Percentiles rank a stretch among this genome's conserved stretches.
These are phyloP conservation scores for Hansenula lynferdii DNA, from an alignment of 1,139 yeast species.

Conservation along the genomic window DNA sequence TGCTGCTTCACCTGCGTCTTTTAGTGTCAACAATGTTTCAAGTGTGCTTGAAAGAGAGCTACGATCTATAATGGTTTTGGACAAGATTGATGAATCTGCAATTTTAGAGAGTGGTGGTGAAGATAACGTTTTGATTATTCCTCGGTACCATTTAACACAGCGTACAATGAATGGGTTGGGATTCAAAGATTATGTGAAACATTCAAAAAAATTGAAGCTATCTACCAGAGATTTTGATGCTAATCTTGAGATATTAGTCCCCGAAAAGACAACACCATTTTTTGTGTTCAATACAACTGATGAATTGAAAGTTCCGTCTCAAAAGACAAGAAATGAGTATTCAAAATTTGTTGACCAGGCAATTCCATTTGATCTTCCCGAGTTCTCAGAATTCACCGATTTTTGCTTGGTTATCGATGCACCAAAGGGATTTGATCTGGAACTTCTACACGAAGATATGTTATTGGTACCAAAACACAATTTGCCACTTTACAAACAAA, in stretches of 20 bases:
- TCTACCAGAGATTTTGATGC: conserved; percentile 9
- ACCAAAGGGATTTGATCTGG: conserved; percentile 11
- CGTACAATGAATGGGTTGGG: conserved; percentile 15
- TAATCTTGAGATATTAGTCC: conserved; percentile 22
- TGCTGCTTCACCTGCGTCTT: neutral
- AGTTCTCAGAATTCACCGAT: conserved; percentile 27
- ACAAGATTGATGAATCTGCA: neutral
- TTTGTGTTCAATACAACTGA: conserved; percentile 33
- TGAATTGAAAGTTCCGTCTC: conserved; percentile 15
- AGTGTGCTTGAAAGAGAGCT: conserved; percentile 3
- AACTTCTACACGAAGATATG: conserved; percentile 10
- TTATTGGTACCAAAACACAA: conserved; percentile 20
- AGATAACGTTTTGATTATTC: conserved; percentile 13
- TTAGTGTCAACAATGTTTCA: neutral
- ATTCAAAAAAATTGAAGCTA: conserved; percentile 13
- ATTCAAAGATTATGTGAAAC: conserved; percentile 11
- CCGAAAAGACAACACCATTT: conserved; percentile 29
- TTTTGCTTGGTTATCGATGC: conserved; percentile 33
- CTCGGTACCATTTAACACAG: conserved; percentile 15
- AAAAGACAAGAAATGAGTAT: conserved; percentile 17
- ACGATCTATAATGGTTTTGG: conserved; percentile 2
- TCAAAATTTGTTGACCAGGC: conserved; percentile 25
- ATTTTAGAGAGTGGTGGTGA: conserved; percentile 1
- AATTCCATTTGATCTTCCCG: conserved; percentile 35
- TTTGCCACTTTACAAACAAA: conserved; percentile 17